A percentile compares a stretch with the other conserved stretches of the same genome.
phyloP scores from a whole-genome alignment of 1,284 basidiomycete species.

The Fomitopsis schrenkii region DNA sequence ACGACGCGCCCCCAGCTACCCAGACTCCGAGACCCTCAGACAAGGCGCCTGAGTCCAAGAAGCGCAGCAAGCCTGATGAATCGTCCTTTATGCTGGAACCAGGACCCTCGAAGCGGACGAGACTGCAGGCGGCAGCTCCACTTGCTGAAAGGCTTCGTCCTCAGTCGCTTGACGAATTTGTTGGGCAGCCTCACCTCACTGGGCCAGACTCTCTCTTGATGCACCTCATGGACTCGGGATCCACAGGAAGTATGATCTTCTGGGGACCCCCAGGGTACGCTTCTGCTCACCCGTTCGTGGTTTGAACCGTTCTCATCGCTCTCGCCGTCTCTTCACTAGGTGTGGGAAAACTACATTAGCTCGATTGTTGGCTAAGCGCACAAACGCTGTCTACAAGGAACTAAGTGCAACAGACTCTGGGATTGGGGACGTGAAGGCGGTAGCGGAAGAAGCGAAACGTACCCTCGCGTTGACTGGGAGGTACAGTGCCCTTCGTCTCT shows the following conservation, averaged over 20 bases:
- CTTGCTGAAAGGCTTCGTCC: conserved; percentile 68
- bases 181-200: conserved; percentile 65
- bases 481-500: conserved; percentile 27
- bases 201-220: conserved; percentile 50
- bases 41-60: conserved; percentile 20
- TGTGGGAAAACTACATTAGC: conserved; percentile 84
- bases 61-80: conserved; percentile 24
- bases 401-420: conserved; percentile 75
- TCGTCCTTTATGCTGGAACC: conserved; percentile 8
- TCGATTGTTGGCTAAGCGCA: conserved; percentile 58
- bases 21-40: conserved; percentile 7
- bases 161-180: conserved; percentile 53
- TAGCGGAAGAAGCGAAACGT: conserved; percentile 81
- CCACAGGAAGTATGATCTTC: conserved; percentile 59
- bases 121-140: conserved; percentile 41
- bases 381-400: conserved; percentile 67
- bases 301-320: background rate
- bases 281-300: background rate
- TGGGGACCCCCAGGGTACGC: conserved; percentile 75
- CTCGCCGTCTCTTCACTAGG: conserved; percentile 22
- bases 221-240: conserved; percentile 41
- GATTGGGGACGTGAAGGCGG: conserved; percentile 73
- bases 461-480: conserved; percentile 67
- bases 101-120: conserved; percentile 24
- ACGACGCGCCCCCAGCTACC: conserved; percentile 2